Base-by-base conservation (phyloP, 1,284 basidiomycete species). In the Leccinum huronense region DNA sequence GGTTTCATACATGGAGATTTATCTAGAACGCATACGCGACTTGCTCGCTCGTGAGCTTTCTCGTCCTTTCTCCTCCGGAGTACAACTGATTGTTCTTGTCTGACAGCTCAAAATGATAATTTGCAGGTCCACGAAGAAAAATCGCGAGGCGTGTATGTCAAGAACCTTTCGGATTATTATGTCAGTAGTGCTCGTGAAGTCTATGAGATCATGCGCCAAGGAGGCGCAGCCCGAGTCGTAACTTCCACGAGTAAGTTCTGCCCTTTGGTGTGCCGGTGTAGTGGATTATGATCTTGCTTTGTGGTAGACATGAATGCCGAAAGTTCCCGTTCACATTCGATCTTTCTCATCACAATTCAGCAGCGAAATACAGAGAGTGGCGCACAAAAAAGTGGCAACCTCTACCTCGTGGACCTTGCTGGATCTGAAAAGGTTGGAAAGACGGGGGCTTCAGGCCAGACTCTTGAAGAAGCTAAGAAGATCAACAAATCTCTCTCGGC, bases 1-100 rank as follows among this genome's bases (percentile, higher is more conserved):
- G 80, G 97, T 99, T 62, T 98, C 95, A 42, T 99, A 99, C 78
- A 98, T 99, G 95, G 97, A 99, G 78, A 99, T 99, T 69, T 99
- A 99, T 80, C 86, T 99, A 75, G 97, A 99, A 80, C 88, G 90
- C 69, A 96, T 99, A 71, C 87, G 97, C 64, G 97, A 99, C 84
- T 79, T 99, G 65, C 85, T 99, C 63, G 92, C 95, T 64, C 97
- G 96, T 98, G 78, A 76, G 95, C 85, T 30, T 13, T 51, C 30
- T 61, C 42, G 45, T 59, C 51, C n/a, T 53, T 57, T 63, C 61
- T 56, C 42, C 27, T 30, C n/a, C 48, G 31, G 57, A 31, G 36
- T 13, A 30, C 33, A 6, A 38, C 57, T 67, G 11, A 68, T 64
- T 11, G 1, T 16, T 10, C 23, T 59, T 51, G 5, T 57, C 64